phyloP scores from a whole-genome alignment of 2,329 filamentous ascomycete genomes.

The Zopfia rhizophila region DNA sequence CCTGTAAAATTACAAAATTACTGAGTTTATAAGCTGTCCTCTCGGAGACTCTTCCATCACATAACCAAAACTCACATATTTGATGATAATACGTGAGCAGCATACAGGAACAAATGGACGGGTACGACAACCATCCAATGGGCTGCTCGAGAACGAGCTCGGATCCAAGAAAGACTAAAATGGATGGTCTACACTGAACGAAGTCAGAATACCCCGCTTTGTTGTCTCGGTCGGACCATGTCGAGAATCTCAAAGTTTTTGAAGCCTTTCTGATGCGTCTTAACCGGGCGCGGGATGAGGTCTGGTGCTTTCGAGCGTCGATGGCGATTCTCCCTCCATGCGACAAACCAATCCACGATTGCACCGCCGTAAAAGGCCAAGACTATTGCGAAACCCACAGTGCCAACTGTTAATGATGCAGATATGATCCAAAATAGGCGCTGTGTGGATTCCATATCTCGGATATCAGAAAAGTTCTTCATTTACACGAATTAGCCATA shows the following conservation, averaged over 20 bases:
- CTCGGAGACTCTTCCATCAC: too few relatives aligned
- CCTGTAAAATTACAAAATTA: too few relatives aligned
- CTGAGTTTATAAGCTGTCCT: too few relatives aligned
- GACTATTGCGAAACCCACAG: slow-evolving; percentile 51
- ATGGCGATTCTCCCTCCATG: slow-evolving; percentile 46
- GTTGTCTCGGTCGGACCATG: slow-evolving; percentile 22
- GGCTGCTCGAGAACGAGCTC: too few relatives aligned
- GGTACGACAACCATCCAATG: too few relatives aligned
- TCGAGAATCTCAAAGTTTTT: slow-evolving; percentile 38
- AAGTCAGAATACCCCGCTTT: slow-evolving; percentile 18
- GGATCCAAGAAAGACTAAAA: too few relatives aligned
- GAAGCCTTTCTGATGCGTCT: slow-evolving; percentile 15
- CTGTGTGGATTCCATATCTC: slow-evolving; percentile 52
- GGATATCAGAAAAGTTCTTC: slow-evolving; percentile 55
- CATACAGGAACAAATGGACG: too few relatives aligned
- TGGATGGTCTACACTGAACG: too few relatives aligned
- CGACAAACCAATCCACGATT: slow-evolving; percentile 48
- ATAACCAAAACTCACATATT: too few relatives aligned
- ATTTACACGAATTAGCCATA: slow-evolving; percentile 4
- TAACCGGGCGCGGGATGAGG: slow-evolving; percentile 5
- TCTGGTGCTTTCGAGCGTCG: slow-evolving; percentile 25
- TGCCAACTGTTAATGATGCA: slow-evolving; percentile 49
- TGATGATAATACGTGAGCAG: too few relatives aligned
- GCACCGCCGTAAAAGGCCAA: slow-evolving; percentile 54
- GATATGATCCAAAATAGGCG: slow-evolving; percentile 55